Base-by-base conservation (phyloP, 768 basidiomycete genomes). In the Hypholoma fasciculare region DNA sequence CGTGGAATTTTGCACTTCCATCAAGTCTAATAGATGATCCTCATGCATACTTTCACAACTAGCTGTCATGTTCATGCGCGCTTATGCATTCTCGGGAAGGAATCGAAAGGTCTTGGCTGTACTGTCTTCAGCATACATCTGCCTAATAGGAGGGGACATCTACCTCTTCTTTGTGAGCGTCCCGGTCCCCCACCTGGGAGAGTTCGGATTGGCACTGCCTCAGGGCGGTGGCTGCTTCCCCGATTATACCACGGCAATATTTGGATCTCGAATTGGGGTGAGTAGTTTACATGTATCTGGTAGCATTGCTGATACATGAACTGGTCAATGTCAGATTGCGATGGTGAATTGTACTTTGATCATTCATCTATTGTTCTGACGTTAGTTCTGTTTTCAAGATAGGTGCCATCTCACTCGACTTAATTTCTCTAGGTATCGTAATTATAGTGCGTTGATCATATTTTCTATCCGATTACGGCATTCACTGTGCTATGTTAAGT, bases 21-120 rank as follows among this genome's bases (percentile, higher is more conserved):
- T 34, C 30, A 7, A 34, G 30, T 9, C 30, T 34, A 6, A 34
- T 34, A 7, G 36, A 17, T 52, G 55, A 54, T 23, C 1, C 36
- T 30, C 52, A 20, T 34, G 49, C 16, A 9, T 34, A 42, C 19
- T 17, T 17, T 50, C 3, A 34, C 2, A 34, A 34, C 30, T 49
- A 78, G 77, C 65, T 34, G 76, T 79, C n/a, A 76, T 79, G 69
- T 26, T 78, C 54, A 75, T 77, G 71, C 72, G 78, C 23, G 74
- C 77, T 26, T 76, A 76, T 48, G 78, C 75, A 7, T 79, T 79
- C 57, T 66, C 75, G 6, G 77, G 76, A 5, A 67, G 76, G 48
- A 70, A 66, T 49, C 59, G 57, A 38, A 57, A 49, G 13, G 62
- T 76, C 19, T 65, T 78, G 14, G 50, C 56, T 8, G 34, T 74